Base-by-base conservation (phyloP, 169 alveolate genomes). In the Cryptosporidium muris region DNA sequence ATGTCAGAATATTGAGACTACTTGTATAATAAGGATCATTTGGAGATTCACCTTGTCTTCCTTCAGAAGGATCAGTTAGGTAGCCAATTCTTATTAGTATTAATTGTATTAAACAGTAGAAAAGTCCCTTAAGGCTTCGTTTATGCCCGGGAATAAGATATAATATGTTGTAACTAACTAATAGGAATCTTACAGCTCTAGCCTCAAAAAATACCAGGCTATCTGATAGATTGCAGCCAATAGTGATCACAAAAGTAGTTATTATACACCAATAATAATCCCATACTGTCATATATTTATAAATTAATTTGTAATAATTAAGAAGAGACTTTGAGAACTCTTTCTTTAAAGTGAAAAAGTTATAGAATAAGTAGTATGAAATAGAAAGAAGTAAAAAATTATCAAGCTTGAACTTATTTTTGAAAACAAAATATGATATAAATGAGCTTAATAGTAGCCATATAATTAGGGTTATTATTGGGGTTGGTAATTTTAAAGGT, bases 91-190 rank as follows among this genome's bases (percentile, higher is more conserved):
- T 51, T n/a, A 74, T 16, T 16, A 74, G 12, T 5, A 52, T 3
- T 12, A 74, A 36, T 58, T 74, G 85, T 74, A 74, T 56, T 4
- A 74, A 1, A 6, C 74, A 60, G 5, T 58, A 8, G 6, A 74
- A 12, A 9, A 74, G 54, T 12, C 47, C 62, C 37, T n/a, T 74
- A 1, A 74, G 8, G 60, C 54, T 74, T 25, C 5, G 54, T 37
- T 74, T 74, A 36, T 52, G 34, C 7, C 85, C 85, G 16, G 67
- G 38, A 43, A 74, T 58, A 43, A 74, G 45, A 9, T 36, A n/a
- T 58, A 74, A 45, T 16, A 74, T 74, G 4, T 74, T 66, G 45
- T 56, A 58, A 25, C 74, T 45, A 6, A 53, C 56, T 42, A 74
- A 45, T 42, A 74, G 36, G 8, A 74, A 74, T 45, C 37, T 42